These are phyloP conservation scores for Puccinia novopanici DNA, from an alignment of 1,284 basidiomycete species.

Conservation along the genomic window DNA sequence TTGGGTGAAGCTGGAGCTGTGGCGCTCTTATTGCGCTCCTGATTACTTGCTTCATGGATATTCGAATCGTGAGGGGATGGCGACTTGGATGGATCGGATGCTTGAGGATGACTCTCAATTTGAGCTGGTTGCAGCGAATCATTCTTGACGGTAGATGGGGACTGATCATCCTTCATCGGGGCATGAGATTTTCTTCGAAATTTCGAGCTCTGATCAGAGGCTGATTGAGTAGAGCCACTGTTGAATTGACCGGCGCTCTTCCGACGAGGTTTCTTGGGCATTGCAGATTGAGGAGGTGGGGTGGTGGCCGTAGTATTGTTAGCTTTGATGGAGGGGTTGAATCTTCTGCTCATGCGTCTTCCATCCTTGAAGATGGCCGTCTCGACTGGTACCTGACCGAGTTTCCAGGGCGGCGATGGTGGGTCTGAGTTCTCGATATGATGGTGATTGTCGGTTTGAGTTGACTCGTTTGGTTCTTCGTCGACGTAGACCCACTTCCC, in stretches of 20 bases:
- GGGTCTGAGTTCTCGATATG: slow-evolving; percentile 13
- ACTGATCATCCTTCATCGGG: not conserved
- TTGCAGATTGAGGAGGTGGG: not conserved
- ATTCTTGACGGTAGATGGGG: not conserved
- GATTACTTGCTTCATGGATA: not conserved
- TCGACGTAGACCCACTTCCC: slow-evolving; percentile 41
- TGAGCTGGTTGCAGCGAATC: not conserved
- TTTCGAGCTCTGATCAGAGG: not conserved
- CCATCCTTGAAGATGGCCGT: slow-evolving; percentile 44
- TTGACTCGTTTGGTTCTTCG: slow-evolving; percentile 36
- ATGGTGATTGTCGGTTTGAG: not conserved
- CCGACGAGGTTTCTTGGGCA: not conserved
- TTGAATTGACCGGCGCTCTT: slow-evolving; percentile 15
- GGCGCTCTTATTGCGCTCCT: not conserved
- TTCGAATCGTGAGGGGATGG: not conserved
- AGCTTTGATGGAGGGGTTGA: slow-evolving; percentile 12
- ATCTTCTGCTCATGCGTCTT: slow-evolving; percentile 35
- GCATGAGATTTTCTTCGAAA: not conserved
- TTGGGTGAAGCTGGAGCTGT: not conserved
- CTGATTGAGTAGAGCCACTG: not conserved
- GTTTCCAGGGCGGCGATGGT: slow-evolving; percentile 48
- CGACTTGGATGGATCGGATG: not conserved
- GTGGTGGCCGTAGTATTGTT: slow-evolving; percentile 4
- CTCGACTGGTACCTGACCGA: slow-evolving; percentile 34
- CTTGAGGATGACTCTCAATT: not conserved